Evolutionary conservation across 306 rosid genomes (phyloP), one percentile per base, ranked within the genome.

Genomic region (Canavalia gladiata): DNA sequence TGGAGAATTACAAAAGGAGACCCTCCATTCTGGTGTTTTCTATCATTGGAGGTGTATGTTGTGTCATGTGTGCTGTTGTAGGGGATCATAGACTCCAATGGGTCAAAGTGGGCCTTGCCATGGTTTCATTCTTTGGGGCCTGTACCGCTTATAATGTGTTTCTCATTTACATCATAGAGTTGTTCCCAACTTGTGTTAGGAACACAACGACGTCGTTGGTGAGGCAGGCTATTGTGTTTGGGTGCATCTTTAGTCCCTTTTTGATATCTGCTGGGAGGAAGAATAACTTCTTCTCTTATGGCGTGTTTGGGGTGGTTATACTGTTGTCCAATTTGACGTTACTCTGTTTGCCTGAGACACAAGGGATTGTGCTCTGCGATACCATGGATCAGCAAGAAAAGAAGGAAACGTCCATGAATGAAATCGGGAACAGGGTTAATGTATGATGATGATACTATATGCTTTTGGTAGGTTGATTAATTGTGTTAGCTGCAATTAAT

Each of bases 131-230:
- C 42, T 87, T 87, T 2, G 46, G 84, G 3, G 55, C 80, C 1
- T 11, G 74, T 1, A 64, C 82, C 0, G 80, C 88, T 8, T 78
- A 57, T 30, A 69, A 82, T 54, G 50, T 87, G 30, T 13, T 84
- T 9, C 63, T 85, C 0, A 78, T 87, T 46, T 87, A 60, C 55
- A 77, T 58, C 0, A 52, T 85, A n/a, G 90, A 87, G 81, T 1
- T 18, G 25, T 18, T 18, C 25, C 25, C 25, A 18, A 18, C 25
- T 18, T 18, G 25, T 18, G 25, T 18, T 88, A 83, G 88, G 74
- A 88, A 82, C 79, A 82, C 86, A 2, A 63, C 84, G 0, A 76
- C 87, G 0, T 63, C 88, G 0, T 12, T 88, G 64, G 74, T 80
- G 56, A 60, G 90, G 55, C 90, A 85, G 11, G 77, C 81, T 1